phyloP scores from a whole-genome alignment of 768 basidiomycete species.

The Collybia sordida region DNA sequence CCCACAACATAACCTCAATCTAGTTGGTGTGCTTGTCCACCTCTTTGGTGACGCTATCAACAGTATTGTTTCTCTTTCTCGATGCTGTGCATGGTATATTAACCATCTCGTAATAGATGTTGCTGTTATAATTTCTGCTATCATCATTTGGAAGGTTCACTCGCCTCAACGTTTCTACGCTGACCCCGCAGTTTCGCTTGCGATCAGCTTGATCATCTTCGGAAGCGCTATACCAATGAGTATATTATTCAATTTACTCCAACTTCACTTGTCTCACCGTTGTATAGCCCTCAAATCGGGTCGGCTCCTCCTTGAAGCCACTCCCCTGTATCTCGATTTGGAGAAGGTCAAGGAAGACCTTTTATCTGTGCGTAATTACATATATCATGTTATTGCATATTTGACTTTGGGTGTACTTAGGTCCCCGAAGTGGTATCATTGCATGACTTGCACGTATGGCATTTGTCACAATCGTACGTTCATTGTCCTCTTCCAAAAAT shows the following conservation, averaged over 20 bases:
- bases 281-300: constrained; percentile 42
- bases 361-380: constrained; percentile 30
- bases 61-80: constrained; percentile 33
- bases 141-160: constrained; percentile 46
- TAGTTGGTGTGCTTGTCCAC: constrained; percentile 50
- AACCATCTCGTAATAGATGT: constrained; percentile 34
- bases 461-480: constrained; percentile 48
- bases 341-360: constrained; percentile 49
- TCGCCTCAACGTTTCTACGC: constrained; percentile 50
- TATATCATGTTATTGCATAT: background rate
- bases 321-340: constrained; percentile 49
- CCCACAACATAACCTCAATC: constrained; percentile 41
- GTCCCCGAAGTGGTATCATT: constrained; percentile 45
- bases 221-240: constrained; percentile 52
- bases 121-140: constrained; percentile 51
- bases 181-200: constrained; percentile 51
- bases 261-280: background rate
- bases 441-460: constrained; percentile 57
- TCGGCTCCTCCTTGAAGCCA: constrained; percentile 51
- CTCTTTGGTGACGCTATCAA: constrained; percentile 54
- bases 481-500: constrained; percentile 1
- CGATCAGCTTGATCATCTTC: constrained; percentile 53
- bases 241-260: constrained; percentile 17
- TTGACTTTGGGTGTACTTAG: constrained; percentile 19
- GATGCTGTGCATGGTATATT: background rate